Conservation (phyloP, 2,329 filamentous ascomycete genomes). For the Blastomyces parvus region DNA sequence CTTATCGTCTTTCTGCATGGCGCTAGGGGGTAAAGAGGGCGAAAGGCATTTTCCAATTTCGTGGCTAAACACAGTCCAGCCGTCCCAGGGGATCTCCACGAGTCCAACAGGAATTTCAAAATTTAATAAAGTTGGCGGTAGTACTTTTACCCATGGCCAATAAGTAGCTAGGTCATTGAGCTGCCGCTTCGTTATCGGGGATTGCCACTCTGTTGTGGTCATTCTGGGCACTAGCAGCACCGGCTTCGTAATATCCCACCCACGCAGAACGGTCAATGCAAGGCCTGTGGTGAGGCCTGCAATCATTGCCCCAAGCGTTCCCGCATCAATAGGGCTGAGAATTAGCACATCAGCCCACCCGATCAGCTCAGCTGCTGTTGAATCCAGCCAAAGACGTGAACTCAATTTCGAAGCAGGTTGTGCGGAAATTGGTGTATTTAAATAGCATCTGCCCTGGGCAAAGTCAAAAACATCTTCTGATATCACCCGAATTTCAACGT, state of each 20-base stretch:
- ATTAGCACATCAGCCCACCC: constrained; percentile 84
- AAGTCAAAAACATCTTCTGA: constrained; percentile 26
- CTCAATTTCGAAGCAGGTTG: constrained; percentile 30
- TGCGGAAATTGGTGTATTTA: constrained; percentile 31
- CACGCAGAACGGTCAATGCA: constrained; percentile 67
- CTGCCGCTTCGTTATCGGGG: constrained; percentile 79
- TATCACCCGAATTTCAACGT: constrained; percentile 35
- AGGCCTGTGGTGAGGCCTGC: constrained; percentile 73
- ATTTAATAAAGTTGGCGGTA: constrained; percentile 74
- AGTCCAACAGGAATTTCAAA: constrained; percentile 52
- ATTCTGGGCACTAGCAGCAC: constrained; percentile 80
- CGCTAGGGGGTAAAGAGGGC: constrained; percentile 11
- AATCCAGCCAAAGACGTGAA: constrained; percentile 32
- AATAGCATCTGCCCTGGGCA: constrained; percentile 29
- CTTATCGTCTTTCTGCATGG: constrained; percentile 1
- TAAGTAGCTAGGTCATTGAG: constrained; percentile 71
- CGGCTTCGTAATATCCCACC: constrained; percentile 80
- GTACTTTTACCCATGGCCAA: constrained; percentile 77
- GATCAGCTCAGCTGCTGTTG: constrained; percentile 53
- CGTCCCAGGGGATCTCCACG: constrained; percentile 43
- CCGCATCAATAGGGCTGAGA: constrained; percentile 73
- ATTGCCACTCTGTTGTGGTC: constrained; percentile 82
- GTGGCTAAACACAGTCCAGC: constrained; percentile 27
- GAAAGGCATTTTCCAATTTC: constrained; percentile 27
- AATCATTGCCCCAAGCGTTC: constrained; percentile 79